These are phyloP conservation scores for Vitis amurensis DNA, from an alignment of 164 flowering plant species.

Conservation along the genomic window DNA sequence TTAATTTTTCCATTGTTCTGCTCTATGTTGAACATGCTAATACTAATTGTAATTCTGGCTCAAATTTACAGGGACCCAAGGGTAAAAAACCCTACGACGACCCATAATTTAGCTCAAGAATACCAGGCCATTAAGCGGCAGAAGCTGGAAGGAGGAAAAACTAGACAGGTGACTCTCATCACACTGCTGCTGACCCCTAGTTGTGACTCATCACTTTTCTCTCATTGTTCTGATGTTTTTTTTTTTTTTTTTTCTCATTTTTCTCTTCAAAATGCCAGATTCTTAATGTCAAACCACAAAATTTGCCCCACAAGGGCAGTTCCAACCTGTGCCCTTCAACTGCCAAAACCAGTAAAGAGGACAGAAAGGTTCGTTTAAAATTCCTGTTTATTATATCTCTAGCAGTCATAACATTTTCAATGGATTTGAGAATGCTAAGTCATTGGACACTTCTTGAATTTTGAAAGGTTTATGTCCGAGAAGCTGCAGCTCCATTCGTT, in stretches of 20 bases:
- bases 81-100: constrained; percentile 34
- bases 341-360: constrained; percentile 44
- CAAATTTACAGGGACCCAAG: constrained; percentile 31
- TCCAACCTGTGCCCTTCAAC: constrained; percentile 31
- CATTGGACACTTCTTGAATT: background rate
- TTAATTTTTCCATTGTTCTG: background rate
- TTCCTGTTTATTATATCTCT: background rate
- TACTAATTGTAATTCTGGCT: background rate
- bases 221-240: background rate
- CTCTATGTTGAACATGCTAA: background rate
- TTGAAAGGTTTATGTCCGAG: constrained; percentile 71
- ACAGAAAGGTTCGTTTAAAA: constrained; percentile 63
- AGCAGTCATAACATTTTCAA: background rate
- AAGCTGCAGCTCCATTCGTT: constrained; percentile 64
- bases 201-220: background rate
- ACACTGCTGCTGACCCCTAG: background rate
- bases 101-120: constrained; percentile 63
- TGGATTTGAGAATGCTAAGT: constrained; percentile 2
- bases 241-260: background rate
- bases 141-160: constrained; percentile 80
- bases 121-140: constrained; percentile 94
- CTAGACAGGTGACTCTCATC: constrained; percentile 64
- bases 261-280: constrained; percentile 43
- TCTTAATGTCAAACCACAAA: constrained; percentile 60
- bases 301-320: constrained; percentile 61